A percentile compares a stretch with the other conserved stretches of the same genome.
Conservation (phyloP, 192 early-diverging fungal species). For the Haplosporangium gracile region DNA sequence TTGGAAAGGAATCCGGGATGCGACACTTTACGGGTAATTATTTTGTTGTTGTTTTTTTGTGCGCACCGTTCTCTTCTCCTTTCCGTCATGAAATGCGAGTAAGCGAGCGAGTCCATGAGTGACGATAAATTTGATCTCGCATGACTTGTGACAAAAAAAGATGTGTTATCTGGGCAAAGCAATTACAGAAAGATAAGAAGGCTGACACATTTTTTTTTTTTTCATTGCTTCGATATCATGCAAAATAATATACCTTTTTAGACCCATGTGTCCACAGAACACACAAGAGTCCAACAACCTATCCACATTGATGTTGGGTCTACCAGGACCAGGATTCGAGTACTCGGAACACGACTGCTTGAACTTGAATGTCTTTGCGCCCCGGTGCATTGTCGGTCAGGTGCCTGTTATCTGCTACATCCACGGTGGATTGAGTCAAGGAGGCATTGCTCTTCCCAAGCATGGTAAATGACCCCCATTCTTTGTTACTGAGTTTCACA, state of each 20-base stretch:
- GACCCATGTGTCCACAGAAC: conserved; percentile 52
- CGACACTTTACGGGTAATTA: conserved; percentile 40
- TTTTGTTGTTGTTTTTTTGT: too few species aligned
- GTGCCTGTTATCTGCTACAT: conserved; percentile 53
- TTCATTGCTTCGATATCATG: neutral
- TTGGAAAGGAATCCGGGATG: conserved; percentile 47
- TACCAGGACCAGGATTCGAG: conserved; percentile 48
- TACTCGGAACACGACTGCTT: conserved; percentile 50
- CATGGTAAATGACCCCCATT: conserved; percentile 19
- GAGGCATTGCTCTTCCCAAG: conserved; percentile 46
- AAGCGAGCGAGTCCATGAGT: neutral
- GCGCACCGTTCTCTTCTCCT: too few species aligned
- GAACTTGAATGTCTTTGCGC: conserved; percentile 48
- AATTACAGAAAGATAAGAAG: neutral
- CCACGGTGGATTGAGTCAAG: conserved; percentile 41
- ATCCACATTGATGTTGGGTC: conserved; percentile 29
- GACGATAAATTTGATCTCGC: neutral
- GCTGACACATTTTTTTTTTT: neutral
- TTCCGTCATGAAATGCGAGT: too few species aligned
- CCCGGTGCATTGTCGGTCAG: conserved; percentile 14
- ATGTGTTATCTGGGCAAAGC: neutral
- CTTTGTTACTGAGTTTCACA: neutral
- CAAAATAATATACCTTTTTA: conserved; percentile 2
- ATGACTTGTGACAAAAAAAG: neutral
- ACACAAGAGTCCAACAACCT: conserved; percentile 32